These are phyloP conservation scores for Telfairia occidentalis DNA, from an alignment of 331 rosid genomes.

Conservation along the genomic window DNA sequence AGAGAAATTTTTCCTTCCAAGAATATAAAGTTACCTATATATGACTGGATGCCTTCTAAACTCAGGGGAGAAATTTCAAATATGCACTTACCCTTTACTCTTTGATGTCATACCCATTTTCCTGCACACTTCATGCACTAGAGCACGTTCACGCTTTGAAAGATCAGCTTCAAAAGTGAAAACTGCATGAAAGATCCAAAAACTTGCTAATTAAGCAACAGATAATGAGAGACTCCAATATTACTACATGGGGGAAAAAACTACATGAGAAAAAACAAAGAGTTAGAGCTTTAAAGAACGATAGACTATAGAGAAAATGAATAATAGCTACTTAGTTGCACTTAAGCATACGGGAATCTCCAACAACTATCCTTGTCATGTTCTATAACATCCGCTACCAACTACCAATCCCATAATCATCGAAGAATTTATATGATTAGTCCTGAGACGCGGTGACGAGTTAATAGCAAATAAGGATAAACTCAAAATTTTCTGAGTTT, in stretches of 20 bases:
- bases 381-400: not conserved
- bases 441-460: not conserved
- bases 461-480: not conserved
- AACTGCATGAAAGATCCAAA: conserved; percentile 32
- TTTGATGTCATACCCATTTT: conserved; percentile 57
- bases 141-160: conserved; percentile 41
- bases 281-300: not conserved
- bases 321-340: not conserved
- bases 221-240: not conserved
- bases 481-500: not conserved
- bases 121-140: conserved; percentile 39
- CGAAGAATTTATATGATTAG: not conserved
- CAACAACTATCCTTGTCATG: not conserved
- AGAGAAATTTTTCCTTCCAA: not conserved
- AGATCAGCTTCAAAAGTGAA: conserved; percentile 43
- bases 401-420: not conserved
- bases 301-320: not conserved
- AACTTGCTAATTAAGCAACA: conserved; percentile 3
- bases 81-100: conserved; percentile 71
- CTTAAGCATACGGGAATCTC: not conserved
- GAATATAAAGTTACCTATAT: not conserved
- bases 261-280: not conserved
- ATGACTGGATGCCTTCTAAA: not conserved
- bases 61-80: not conserved
- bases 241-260: not conserved